Evolutionary conservation across 2,329 filamentous ascomycete genomes (phyloP), one percentile per base, ranked within the genome.

Genomic region (Cladosporium sp.): DNA sequence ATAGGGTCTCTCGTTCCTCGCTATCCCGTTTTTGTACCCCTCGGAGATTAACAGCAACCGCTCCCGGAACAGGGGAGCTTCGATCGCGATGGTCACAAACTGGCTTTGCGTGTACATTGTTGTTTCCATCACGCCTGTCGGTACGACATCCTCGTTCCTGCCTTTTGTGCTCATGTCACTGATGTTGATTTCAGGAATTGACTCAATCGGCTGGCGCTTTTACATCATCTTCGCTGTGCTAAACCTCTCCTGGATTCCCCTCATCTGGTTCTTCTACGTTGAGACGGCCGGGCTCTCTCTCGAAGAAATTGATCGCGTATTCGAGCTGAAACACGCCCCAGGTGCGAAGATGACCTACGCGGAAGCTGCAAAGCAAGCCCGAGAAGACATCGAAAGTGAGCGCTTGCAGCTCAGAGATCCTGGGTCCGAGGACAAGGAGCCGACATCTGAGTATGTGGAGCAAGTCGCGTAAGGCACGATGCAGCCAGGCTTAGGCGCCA

Each of bases 221-320:
- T 63, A 63, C 37, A 67, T 74, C 37, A 65, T 74, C 64, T 80
- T 79, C 60, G 74, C 73, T 2, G 68, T 72, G 10, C 70, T 80
- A 43, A 79, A 79, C 69, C 74, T 68, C 3, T 56, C 66, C 32
- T 79, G 77, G 68, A 71, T 79, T 40, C 77, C 77, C 14, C 72
- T 79, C 65, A 38, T 89, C 22, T 56, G 46, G 51, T 54, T 51
- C 46, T 56, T 56, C 43, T 56, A 56, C 35, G 50, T 56, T 9
- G 51, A 56, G 45, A 55, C 53, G 0, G 41, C 49, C 2, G 49
- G 53, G 9, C 33, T 55, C 1, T 57, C 55, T 3, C 41, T 57
- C 10, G 55, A 57, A 31, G 55, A 57, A 40, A 55, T 57, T 33
- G 55, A 57, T 37, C 37, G 52, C 9, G 49, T 57, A 3, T 57